These are phyloP conservation scores for Fusarium denticulatum DNA, from an alignment of 2,329 filamentous ascomycete genomes.

Conservation along the genomic window DNA sequence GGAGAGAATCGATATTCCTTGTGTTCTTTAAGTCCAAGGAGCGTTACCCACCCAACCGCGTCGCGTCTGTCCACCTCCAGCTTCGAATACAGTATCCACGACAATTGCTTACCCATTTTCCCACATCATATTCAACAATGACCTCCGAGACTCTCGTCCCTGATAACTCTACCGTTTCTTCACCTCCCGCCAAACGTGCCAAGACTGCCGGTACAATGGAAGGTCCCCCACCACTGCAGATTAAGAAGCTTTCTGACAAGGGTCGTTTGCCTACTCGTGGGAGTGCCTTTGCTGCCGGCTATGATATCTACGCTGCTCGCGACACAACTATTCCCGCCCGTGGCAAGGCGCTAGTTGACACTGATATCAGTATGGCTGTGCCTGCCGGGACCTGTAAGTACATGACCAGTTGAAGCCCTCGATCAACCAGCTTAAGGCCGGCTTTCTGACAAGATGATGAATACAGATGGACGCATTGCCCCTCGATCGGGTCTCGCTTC, in stretches of 20 bases:
- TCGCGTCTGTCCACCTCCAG: slow-evolving; percentile 45
- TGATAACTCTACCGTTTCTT: slow-evolving; percentile 65
- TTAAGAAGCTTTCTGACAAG: slow-evolving; percentile 86
- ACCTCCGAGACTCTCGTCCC: slow-evolving; percentile 43
- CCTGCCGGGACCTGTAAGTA: slow-evolving; percentile 86
- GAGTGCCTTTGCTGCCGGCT: slow-evolving; percentile 89
- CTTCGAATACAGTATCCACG: neutral
- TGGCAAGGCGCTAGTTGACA: slow-evolving; percentile 88
- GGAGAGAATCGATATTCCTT: neutral
- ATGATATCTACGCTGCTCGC: slow-evolving; percentile 87
- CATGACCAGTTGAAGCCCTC: neutral
- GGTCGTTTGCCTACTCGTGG: slow-evolving; percentile 89
- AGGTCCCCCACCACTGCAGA: slow-evolving; percentile 71
- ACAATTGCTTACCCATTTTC: slow-evolving; percentile 39
- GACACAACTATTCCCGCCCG: slow-evolving; percentile 80
- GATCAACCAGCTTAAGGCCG: neutral
- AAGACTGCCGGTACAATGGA: slow-evolving; percentile 66
- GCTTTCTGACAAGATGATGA: neutral
- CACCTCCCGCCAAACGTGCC: slow-evolving; percentile 82
- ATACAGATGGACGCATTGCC: slow-evolving; percentile 83
- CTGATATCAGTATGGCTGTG: slow-evolving; percentile 90
- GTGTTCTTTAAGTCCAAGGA: neutral
- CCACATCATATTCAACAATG: slow-evolving; percentile 20
- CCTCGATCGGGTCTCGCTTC: slow-evolving; percentile 89
- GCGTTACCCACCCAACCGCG: slow-evolving; percentile 42